Base-by-base conservation (phyloP, 2,329 filamentous ascomycete genomes). In the Aspergillus phoenicis region DNA sequence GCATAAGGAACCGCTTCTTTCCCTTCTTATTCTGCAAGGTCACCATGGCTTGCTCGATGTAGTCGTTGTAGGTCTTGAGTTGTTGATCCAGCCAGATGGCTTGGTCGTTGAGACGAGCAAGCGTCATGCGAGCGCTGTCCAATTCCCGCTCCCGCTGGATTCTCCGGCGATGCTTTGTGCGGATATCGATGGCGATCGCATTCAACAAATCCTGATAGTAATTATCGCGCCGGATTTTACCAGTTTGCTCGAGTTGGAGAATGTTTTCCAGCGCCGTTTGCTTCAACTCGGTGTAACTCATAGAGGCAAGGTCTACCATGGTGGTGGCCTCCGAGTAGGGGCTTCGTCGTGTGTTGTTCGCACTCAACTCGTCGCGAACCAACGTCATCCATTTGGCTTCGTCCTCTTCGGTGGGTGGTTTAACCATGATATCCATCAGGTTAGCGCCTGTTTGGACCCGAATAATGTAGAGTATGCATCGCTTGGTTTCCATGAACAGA, bases 161-260 rank as follows among this genome's bases (percentile, higher is more conserved):
- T 60, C 95, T 86, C 60, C 96, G 87, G 41, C 93, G 89, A 78
- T 96, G 96, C 84, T 99, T 99, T 62, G 93, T 97, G 49, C 96
- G 90, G 73, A 99, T 99, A 73, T 99, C 95, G 59, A 96, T 85
- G 2, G 95, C 95, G 70, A 99, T 97, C 64, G 93, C 92, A 73
- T 99, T 99, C 66, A 99, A 85, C n/a, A 99, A 85, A 73, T 99
- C 95, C 78, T 99, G 95, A 78, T 98, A 99, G 73, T 91, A 87
- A 77, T 99, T 98, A 71, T 93, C 82, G 28, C 88, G 83, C 38
- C 89, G 93, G 68, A 99, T 93, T 71, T 93, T 90, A 60, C 93
- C 93, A 71, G 90, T 85, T 66, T 91, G 88, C 78, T 99, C 94
- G 41, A 99, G 85, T 15, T 87, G 85, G 80, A 99, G 88, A 62